phyloP scores from a whole-genome alignment of 2,329 filamentous ascomycete species.

The Madurella fahalii region DNA sequence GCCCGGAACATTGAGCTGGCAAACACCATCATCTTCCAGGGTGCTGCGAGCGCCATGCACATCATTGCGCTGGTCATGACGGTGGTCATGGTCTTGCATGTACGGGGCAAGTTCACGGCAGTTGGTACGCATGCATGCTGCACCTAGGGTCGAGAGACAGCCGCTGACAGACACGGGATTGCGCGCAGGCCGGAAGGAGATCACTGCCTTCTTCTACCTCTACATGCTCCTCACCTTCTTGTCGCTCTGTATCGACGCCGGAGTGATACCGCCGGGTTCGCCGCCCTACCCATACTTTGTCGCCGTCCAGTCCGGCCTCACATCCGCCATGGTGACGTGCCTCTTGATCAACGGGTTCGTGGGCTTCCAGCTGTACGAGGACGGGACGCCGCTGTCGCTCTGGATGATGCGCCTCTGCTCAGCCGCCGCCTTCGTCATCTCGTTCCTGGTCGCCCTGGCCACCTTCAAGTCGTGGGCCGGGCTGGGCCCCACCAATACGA shows the following conservation, averaged over 20 bases:
- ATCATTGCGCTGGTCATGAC: constrained; percentile 90
- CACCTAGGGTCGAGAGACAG: constrained; percentile 4
- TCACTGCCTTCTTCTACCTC: constrained; percentile 92
- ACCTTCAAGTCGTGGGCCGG: constrained; percentile 94
- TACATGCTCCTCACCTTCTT: constrained; percentile 87
- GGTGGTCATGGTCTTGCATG: constrained; percentile 94
- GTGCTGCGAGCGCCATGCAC: constrained; percentile 85
- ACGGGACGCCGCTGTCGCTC: constrained; percentile 87
- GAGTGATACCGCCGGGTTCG: constrained; percentile 81
- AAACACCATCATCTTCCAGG: constrained; percentile 98
- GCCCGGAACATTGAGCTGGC: constrained; percentile 91
- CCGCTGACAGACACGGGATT: constrained; percentile 12
- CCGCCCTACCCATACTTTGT: constrained; percentile 86
- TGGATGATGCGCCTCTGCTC: constrained; percentile 85
- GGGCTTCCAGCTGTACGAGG: constrained; percentile 96
- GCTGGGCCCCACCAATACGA: constrained; percentile 76
- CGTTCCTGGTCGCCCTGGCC: constrained; percentile 79
- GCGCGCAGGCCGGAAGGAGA: constrained; percentile 56
- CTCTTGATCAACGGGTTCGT: constrained; percentile 97
- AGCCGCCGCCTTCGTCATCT: constrained; percentile 76
- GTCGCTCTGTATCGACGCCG: constrained; percentile 87
- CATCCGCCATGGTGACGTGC: constrained; percentile 81
- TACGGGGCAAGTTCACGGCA: constrained; percentile 95
- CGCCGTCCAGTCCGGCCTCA: constrained; percentile 77
- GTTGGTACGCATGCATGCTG: constrained; percentile 62